Percentiles rank a stretch among this genome's conserved stretches.
Conservation (phyloP, 768 basidiomycete species). For the Macrolepiota dolichaula region DNA sequence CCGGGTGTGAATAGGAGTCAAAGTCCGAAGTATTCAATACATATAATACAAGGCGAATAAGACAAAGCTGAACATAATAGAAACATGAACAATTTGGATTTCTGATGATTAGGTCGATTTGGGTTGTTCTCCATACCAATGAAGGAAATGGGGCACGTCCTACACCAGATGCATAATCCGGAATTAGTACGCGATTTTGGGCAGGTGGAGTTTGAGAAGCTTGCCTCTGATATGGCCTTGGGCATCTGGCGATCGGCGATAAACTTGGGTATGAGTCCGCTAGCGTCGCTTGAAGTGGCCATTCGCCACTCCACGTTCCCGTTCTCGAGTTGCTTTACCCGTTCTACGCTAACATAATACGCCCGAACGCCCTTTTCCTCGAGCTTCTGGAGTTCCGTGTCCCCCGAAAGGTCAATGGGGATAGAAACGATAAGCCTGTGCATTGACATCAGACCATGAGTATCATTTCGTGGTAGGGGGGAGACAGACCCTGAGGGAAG, state of each 20-base stretch:
- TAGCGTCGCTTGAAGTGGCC: constrained; percentile 73
- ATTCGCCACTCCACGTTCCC: constrained; percentile 76
- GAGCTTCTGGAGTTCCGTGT: constrained; percentile 53
- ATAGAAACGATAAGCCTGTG: constrained; percentile 55
- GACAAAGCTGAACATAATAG: not conserved
- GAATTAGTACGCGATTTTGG: not conserved
- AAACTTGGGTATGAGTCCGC: constrained; percentile 65
- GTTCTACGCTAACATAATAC: constrained; percentile 69
- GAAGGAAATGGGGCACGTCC: constrained; percentile 74
- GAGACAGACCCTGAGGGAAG: constrained; percentile 59
- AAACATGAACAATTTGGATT: not conserved
- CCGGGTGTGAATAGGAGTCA: not conserved
- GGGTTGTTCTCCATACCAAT: constrained; percentile 51
- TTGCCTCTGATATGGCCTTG: constrained; percentile 59
- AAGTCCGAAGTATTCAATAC: not conserved
- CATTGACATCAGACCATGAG: constrained; percentile 23
- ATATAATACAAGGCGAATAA: not conserved
- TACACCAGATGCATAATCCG: constrained; percentile 19
- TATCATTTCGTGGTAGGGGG: not conserved
- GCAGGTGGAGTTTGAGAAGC: constrained; percentile 11
- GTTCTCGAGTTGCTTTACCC: constrained; percentile 54
- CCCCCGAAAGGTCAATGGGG: constrained; percentile 61
- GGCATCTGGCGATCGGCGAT: constrained; percentile 59
- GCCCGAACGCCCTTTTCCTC: constrained; percentile 67
- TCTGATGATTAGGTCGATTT: not conserved